A percentile compares a stretch with the other conserved stretches of the same genome.
Evolutionary conservation across 495 filamentous ascomycete genomes (phyloP).

Genomic region (Penicillium canariense): DNA sequence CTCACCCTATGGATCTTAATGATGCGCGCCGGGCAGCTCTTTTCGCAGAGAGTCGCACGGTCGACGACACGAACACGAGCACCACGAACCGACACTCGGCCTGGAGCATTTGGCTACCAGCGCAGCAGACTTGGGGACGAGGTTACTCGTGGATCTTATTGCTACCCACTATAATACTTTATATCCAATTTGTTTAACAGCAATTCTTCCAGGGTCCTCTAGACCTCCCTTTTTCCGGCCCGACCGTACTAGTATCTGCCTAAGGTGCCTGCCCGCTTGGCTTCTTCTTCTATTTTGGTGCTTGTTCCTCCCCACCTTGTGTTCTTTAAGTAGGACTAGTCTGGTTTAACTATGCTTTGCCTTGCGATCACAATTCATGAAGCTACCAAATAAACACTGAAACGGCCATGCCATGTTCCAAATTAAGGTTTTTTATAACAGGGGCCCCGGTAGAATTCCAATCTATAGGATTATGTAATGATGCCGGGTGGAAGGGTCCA

Average conservation of each 20-base stretch:
- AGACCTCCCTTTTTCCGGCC: neutral
- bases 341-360: neutral
- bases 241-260: neutral
- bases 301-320: neutral
- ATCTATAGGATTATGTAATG: neutral
- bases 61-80: constrained; percentile 19
- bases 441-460: neutral
- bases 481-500: neutral
- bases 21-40: constrained; percentile 6
- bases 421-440: neutral
- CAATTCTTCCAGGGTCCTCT: neutral
- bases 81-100: constrained; percentile 4
- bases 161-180: constrained; percentile 15
- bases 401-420: too few relatives aligned
- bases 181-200: constrained; percentile 15
- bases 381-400: too few relatives aligned
- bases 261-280: neutral
- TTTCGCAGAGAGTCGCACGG: neutral
- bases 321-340: neutral
- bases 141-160: constrained; percentile 9
- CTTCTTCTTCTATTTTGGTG: neutral
- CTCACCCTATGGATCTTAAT: constrained; percentile 12
- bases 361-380: neutral
- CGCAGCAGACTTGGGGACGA: neutral
- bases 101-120: neutral